phyloP scores from a whole-genome alignment of 768 basidiomycete species.

The Boletus rufocinnamomeus region DNA sequence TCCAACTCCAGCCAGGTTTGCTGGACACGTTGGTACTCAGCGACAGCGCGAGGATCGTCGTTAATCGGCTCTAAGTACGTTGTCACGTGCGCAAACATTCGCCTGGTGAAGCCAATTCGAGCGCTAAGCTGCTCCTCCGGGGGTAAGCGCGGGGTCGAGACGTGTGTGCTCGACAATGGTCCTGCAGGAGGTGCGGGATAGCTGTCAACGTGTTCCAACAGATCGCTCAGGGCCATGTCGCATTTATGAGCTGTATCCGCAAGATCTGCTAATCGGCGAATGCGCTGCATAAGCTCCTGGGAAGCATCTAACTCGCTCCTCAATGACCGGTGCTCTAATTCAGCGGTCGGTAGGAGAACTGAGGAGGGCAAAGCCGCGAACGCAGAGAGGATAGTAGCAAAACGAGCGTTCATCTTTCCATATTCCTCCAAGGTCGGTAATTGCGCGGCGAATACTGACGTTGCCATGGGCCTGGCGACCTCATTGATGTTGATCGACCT shows the following conservation, averaged over 20 bases:
- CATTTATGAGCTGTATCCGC: slow-evolving; percentile 51
- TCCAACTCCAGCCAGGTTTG: slow-evolving; percentile 82
- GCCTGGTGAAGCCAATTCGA: slow-evolving; percentile 64
- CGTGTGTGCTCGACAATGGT: slow-evolving; percentile 52
- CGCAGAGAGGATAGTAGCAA: slow-evolving; percentile 48
- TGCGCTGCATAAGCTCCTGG: slow-evolving; percentile 47
- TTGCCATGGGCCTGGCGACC: slow-evolving; percentile 43
- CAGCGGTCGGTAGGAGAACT: slow-evolving; percentile 41
- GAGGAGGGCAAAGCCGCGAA: slow-evolving; percentile 48
- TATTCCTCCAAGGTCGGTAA: slow-evolving; percentile 56
- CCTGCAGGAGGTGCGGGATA: slow-evolving; percentile 64
- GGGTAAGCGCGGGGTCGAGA: slow-evolving; percentile 41
- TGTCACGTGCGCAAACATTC: slow-evolving; percentile 49
- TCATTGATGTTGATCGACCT: slow-evolving; percentile 62
- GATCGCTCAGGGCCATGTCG: slow-evolving; percentile 78
- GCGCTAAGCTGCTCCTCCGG: slow-evolving; percentile 69
- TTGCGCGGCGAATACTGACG: slow-evolving; percentile 36
- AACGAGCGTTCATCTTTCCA: slow-evolving; percentile 46
- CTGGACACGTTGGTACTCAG: slow-evolving; percentile 64
- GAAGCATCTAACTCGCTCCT: slow-evolving; percentile 58
- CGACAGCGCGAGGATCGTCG: slow-evolving; percentile 59
- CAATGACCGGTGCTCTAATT: slow-evolving; percentile 65
- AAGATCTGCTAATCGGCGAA: slow-evolving; percentile 59
- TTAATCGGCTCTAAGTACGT: slow-evolving; percentile 43
- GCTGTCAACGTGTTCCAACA: slow-evolving; percentile 84